phyloP scores from a whole-genome alignment of 225 moss, liverwort and hornwort species.

The Pseudoscleropodium purum region DNA sequence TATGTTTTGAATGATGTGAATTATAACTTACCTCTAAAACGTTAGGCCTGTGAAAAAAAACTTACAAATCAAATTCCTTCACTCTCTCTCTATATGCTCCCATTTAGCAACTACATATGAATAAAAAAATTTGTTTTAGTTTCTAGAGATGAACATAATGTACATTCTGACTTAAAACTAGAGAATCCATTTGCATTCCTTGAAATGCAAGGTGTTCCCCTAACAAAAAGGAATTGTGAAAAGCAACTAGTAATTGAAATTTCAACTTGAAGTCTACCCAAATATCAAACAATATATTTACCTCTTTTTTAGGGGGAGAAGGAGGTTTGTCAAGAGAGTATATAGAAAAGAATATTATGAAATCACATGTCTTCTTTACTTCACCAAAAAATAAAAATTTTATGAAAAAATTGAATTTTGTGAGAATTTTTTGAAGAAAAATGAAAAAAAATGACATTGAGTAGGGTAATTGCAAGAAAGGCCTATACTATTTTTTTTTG shows the following conservation, averaged over 20 bases:
- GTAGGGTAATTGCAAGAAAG: too few relatives aligned
- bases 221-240: too few relatives aligned
- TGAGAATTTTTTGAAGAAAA: not conserved
- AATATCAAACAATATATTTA: not conserved
- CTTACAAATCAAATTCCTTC: not conserved
- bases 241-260: not conserved
- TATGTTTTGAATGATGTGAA: not conserved
- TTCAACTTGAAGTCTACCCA: not conserved
- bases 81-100: too few relatives aligned
- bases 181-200: too few relatives aligned
- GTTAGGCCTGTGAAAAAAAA: accelerated
- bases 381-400: not conserved
- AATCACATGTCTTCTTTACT: not conserved
- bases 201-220: too few relatives aligned
- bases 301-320: not conserved
- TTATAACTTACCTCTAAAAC: accelerated
- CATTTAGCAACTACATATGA: not conserved
- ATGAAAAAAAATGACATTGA: not conserved
- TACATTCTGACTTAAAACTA: too few relatives aligned
- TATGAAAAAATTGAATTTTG: not conserved
- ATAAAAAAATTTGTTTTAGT: too few relatives aligned
- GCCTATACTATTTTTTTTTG: too few relatives aligned
- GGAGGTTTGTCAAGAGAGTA: not conserved
- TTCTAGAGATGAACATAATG: too few relatives aligned
- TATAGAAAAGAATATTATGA: not conserved